A percentile compares a stretch with the other conserved stretches of the same genome.
These are phyloP conservation scores for Pseudocohnilembus persalinus DNA, from an alignment of 169 alveolate species.

Conservation along the genomic window DNA sequence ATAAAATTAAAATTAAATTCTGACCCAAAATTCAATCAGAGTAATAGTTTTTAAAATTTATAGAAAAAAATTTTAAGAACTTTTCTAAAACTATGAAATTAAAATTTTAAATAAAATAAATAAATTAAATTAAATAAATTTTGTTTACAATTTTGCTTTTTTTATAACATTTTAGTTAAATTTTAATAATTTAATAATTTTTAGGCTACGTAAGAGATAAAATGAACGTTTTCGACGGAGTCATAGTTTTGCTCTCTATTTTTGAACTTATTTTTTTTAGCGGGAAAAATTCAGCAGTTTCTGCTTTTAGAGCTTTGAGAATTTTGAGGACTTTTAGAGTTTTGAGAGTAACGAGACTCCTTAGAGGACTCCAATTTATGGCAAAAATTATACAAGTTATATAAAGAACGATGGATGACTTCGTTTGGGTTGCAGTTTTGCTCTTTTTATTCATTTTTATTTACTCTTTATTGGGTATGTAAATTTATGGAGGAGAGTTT, in stretches of 20 bases:
- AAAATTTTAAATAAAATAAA: too few relatives aligned
- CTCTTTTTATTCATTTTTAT: constrained; percentile 75
- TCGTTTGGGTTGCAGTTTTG: constrained; percentile 66
- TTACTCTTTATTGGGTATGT: constrained; percentile 66
- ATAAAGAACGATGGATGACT: constrained; percentile 54
- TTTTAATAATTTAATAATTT: background rate
- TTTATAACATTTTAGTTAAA: background rate
- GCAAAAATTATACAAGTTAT: constrained; percentile 34
- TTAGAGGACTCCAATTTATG: constrained; percentile 84
- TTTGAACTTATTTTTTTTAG: constrained; percentile 56
- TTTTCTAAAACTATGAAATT: too few relatives aligned
- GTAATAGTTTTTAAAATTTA: too few relatives aligned
- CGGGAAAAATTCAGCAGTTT: constrained; percentile 54
- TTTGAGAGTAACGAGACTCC: constrained; percentile 83
- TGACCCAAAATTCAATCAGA: too few relatives aligned
- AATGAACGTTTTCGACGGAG: constrained; percentile 58
- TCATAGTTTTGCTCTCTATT: constrained; percentile 51
- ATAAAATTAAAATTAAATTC: too few relatives aligned
- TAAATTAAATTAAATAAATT: too few relatives aligned
- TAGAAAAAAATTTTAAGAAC: too few relatives aligned
- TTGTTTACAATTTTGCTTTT: background rate
- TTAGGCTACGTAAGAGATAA: constrained; percentile 50
- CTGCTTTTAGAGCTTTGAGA: constrained; percentile 82
- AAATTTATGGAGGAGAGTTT: constrained; percentile 44
- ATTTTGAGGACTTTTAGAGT: constrained; percentile 87